Conservation (phyloP, 116 monocot species). For the Thalassia testudinum region DNA sequence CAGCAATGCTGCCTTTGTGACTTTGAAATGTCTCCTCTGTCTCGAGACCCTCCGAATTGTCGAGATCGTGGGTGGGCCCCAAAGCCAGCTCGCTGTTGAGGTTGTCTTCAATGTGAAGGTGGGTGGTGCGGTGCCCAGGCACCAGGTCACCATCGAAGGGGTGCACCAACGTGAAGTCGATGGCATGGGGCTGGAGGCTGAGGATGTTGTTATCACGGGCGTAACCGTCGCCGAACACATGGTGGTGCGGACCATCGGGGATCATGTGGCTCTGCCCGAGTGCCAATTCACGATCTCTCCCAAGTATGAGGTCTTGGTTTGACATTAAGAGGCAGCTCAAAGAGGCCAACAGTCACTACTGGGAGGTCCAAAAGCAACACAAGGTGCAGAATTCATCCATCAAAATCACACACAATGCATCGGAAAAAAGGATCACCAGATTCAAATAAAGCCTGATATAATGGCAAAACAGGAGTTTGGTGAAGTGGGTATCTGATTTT, state of each 20-base stretch:
- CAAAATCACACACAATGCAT: too few relatives aligned
- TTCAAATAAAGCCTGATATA: too few relatives aligned
- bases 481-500: too few relatives aligned
- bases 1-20: constrained; percentile 57
- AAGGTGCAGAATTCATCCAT: too few relatives aligned
- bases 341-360: too few relatives aligned
- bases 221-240: constrained; percentile 7
- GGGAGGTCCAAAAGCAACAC: too few relatives aligned
- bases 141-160: constrained; percentile 26
- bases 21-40: constrained; percentile 26
- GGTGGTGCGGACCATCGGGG: constrained; percentile 30
- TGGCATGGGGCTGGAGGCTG: constrained; percentile 24
- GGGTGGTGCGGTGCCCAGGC: constrained; percentile 36
- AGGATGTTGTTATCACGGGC: not conserved
- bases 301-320: constrained; percentile 31
- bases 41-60: constrained; percentile 15
- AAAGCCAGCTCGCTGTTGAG: constrained; percentile 58
- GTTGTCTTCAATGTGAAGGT: constrained; percentile 15
- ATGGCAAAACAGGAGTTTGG: too few relatives aligned
- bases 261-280: constrained; percentile 8
- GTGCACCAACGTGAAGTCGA: constrained; percentile 30
- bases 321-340: constrained; percentile 16
- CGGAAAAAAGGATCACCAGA: too few relatives aligned
- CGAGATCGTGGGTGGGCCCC: constrained; percentile 37
- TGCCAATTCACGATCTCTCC: constrained; percentile 10